Evolutionary conservation across 2,329 filamentous ascomycete species (phyloP), one percentile per base, ranked within the genome.

Genomic region (Zasmidium angulare): DNA sequence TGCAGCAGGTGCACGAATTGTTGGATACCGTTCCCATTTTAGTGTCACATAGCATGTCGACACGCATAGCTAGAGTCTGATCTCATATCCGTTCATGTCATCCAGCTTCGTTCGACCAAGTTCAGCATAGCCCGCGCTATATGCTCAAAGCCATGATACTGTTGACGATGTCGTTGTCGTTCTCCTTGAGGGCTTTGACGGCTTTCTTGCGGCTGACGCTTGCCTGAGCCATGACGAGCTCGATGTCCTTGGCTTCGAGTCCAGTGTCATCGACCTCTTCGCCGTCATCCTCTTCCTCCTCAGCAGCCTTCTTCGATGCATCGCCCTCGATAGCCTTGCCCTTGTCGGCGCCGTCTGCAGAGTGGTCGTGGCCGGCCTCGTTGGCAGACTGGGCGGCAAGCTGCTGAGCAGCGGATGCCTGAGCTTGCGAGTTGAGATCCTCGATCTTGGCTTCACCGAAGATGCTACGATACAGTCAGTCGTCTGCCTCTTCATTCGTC

Each of bases 361-460:
- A 86, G 80, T 90, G 86, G 78, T 87, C 84, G 81, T 91, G 87
- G 67, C 85, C 85, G 68, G 86, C 82, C 75, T 89, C 86, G 76
- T 87, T 84, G 66, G 81, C 80, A 71, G 84, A 84, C 73, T 85
- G 84, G 67, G 87, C 88, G 72, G 92, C 92, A 71, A 99, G 90
- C 83, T 97, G 93, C 82, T 96, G 91, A 72, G 93, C 93, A 72
- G 95, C 95, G 70, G 90, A 91, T 73, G 93, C 91, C 84, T 98
- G 95, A 74, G 93, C 93, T 77, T 93, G 91, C 73, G 95, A 96
- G 89, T 98, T 99, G 75, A 98, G 86, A 81, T 99, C 96, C 87
- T 99, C 95, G 69, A 99, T 98, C 90, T 99, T 99, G 77, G 96
- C 95, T 86, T 99, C 96, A 79, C 95, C 95, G 78, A 99, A 99